Evolutionary conservation across 148 eudicot genomes (phyloP).

Genomic region (Agrostemma githago): DNA sequence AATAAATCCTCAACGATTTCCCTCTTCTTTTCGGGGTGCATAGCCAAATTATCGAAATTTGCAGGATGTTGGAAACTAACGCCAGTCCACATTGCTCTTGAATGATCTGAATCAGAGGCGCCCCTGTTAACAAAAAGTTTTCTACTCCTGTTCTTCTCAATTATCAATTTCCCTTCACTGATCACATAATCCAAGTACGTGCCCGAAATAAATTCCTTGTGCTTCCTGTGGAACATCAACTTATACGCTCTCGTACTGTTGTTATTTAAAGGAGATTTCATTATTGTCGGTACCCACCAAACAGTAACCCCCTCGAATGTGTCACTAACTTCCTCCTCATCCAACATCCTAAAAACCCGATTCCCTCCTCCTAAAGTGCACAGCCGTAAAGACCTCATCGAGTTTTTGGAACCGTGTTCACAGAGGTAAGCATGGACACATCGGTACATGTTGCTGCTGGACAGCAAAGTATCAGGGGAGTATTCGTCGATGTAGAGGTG

Average conservation of each 20-base stretch:
- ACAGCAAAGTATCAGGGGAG: neutral
- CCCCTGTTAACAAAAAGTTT: conserved; percentile 1
- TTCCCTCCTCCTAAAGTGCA: neutral
- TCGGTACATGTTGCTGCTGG: neutral
- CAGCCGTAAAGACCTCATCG: neutral
- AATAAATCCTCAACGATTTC: conserved; percentile 20
- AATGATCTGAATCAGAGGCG: neutral
- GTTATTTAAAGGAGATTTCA: neutral
- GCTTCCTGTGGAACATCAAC: conserved; percentile 8
- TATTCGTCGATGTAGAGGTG: conserved; percentile 16
- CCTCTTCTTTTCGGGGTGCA: conserved; percentile 14
- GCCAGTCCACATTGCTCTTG: neutral
- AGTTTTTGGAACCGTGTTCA: neutral
- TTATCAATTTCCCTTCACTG: conserved; percentile 8
- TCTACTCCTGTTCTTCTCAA: conserved; percentile 1
- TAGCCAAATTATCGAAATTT: conserved; percentile 16
- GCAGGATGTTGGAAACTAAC: conserved; percentile 19
- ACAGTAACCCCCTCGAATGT: conserved; percentile 6
- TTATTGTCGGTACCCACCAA: conserved; percentile 3
- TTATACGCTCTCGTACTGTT: neutral
- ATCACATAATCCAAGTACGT: conserved; percentile 18
- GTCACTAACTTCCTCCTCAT: conserved; percentile 8
- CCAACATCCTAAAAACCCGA: neutral
- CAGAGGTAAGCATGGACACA: conserved; percentile 7
- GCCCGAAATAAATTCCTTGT: conserved; percentile 8